A percentile compares a stretch with the other conserved stretches of the same genome.
Evolutionary conservation across 78 protist genomes (phyloP).

Genomic region (Speleostelium caveatum): DNA sequence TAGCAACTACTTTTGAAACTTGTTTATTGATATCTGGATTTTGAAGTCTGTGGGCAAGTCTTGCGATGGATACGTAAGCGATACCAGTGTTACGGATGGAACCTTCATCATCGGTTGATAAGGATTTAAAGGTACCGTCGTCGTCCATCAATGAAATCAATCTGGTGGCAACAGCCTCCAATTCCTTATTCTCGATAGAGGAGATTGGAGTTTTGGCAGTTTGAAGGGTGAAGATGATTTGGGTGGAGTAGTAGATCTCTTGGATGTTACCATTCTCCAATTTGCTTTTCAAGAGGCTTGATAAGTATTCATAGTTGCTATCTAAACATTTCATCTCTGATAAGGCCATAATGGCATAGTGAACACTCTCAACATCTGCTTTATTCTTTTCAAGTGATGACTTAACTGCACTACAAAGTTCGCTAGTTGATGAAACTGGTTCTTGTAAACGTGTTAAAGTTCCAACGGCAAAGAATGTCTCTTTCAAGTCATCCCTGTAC

Average conservation of each 20-base stretch:
- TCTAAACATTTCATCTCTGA: conserved; percentile 49
- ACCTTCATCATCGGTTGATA: background rate
- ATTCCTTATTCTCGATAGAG: background rate
- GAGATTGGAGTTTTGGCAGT: conserved; percentile 11
- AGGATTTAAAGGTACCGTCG: conserved; percentile 37
- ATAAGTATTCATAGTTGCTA: too few species aligned
- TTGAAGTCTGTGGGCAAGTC: conserved; percentile 43
- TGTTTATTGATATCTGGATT: conserved; percentile 2
- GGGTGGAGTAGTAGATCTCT: conserved; percentile 8
- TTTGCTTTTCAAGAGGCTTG: conserved; percentile 1
- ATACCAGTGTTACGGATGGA: conserved; percentile 5
- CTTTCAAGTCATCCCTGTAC: background rate
- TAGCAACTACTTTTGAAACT: conserved; percentile 31
- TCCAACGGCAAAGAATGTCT: conserved; percentile 55
- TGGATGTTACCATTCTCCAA: background rate
- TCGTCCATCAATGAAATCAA: conserved; percentile 34
- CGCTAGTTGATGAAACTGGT: background rate
- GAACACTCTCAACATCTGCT: conserved; percentile 19
- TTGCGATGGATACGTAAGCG: conserved; percentile 46
- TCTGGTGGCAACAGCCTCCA: background rate
- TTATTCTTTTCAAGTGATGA: background rate
- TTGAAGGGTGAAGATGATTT: background rate
- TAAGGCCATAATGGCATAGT: conserved; percentile 16
- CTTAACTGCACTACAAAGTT: background rate
- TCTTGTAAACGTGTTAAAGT: conserved; percentile 46